Evolutionary conservation across 2,329 filamentous ascomycete species (phyloP).

Genomic region (Colletotrichum sojae): DNA sequence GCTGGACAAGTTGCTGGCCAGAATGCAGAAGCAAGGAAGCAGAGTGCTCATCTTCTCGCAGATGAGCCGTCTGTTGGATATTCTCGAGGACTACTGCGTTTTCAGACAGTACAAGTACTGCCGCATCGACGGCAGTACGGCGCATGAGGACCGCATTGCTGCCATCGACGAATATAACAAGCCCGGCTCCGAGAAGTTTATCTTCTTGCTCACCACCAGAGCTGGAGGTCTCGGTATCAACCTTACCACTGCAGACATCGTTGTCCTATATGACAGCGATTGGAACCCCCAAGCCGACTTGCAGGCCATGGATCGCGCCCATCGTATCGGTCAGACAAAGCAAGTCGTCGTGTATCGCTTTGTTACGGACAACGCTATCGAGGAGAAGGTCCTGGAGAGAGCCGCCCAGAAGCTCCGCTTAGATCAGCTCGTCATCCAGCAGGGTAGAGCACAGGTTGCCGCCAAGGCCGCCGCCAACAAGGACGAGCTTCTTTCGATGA

Average conservation of each 20-base stretch:
- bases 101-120: slow-evolving; percentile 97
- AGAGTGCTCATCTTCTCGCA: slow-evolving; percentile 99
- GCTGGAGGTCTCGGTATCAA: slow-evolving; percentile 98
- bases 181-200: slow-evolving; percentile 93
- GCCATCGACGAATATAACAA: slow-evolving; percentile 99
- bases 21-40: slow-evolving; percentile 88
- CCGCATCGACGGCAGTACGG: slow-evolving; percentile 95
- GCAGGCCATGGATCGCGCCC: slow-evolving; percentile 98
- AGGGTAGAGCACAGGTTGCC: slow-evolving; percentile 92
- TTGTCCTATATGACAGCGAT: slow-evolving; percentile 96
- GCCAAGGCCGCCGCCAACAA: slow-evolving; percentile 94
- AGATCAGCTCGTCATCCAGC: slow-evolving; percentile 97
- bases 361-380: slow-evolving; percentile 97
- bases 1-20: slow-evolving; percentile 89
- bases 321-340: slow-evolving; percentile 98
- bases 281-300: slow-evolving; percentile 99
- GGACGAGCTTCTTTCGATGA: slow-evolving; percentile 97
- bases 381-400: slow-evolving; percentile 97
- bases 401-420: slow-evolving; percentile 96
- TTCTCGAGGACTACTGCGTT: slow-evolving; percentile 97
- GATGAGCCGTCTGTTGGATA: slow-evolving; percentile 97
- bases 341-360: slow-evolving; percentile 98
- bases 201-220: slow-evolving; percentile 95
- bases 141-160: slow-evolving; percentile 96
- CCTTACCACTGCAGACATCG: slow-evolving; percentile 93